phyloP scores from a whole-genome alignment of 1,139 yeast genomes.

The Fermentozyma sake region DNA sequence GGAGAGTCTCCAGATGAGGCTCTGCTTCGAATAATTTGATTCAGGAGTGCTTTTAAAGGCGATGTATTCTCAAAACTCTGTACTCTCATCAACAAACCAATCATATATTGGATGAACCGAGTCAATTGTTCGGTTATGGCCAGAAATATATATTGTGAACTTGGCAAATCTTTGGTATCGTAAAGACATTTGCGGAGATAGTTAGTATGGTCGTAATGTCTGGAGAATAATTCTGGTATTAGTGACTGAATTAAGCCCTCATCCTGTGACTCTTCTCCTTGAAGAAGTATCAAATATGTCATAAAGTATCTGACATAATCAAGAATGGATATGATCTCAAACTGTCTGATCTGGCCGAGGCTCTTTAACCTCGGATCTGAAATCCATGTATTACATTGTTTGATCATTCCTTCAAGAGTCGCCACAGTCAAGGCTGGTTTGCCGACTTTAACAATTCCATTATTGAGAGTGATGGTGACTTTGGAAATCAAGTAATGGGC shows the following conservation, averaged over 20 bases:
- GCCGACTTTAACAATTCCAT: slow-evolving; percentile 21
- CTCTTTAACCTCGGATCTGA: slow-evolving; percentile 16
- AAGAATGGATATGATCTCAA: slow-evolving; percentile 27
- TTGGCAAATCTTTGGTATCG: too few species aligned
- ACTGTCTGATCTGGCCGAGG: slow-evolving; percentile 13
- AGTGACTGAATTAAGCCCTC: slow-evolving; percentile 15
- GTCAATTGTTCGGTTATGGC: slow-evolving; percentile 30
- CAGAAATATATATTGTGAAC: slow-evolving; percentile 24
- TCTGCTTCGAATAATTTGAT: slow-evolving; percentile 6
- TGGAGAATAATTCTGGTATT: slow-evolving; percentile 20
- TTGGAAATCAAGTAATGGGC: slow-evolving; percentile 28
- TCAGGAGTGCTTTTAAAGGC: slow-evolving; percentile 6
- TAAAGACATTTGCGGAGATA: neutral
- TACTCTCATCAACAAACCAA: slow-evolving; percentile 33
- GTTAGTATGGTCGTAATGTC: slow-evolving; percentile 15
- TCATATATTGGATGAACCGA: slow-evolving; percentile 30
- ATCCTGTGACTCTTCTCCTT: slow-evolving; percentile 29
- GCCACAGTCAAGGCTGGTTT: slow-evolving; percentile 21
- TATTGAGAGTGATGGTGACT: slow-evolving; percentile 19
- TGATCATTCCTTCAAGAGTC: slow-evolving; percentile 20
- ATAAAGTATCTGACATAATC: slow-evolving; percentile 29
- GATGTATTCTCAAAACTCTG: slow-evolving; percentile 10
- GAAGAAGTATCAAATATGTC: slow-evolving; percentile 29
- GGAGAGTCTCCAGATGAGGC: too few species aligned
- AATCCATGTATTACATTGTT: slow-evolving; percentile 25